phyloP scores from a whole-genome alignment of 2,329 filamentous ascomycete species.

The Metarhizium humberi region DNA sequence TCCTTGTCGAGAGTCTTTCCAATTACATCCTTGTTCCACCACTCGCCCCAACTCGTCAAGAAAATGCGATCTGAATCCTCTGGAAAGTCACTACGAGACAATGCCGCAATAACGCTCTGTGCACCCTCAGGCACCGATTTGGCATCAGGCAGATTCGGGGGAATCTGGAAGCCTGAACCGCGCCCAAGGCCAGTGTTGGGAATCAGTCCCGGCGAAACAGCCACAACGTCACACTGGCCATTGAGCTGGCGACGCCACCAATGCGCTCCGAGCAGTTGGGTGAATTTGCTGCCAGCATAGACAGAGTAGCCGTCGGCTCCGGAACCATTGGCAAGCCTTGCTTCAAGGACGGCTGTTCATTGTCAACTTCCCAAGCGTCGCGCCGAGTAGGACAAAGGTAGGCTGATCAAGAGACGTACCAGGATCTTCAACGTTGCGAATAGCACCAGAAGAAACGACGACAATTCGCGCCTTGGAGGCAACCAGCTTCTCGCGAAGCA shows the following conservation, averaged over 20 bases:
- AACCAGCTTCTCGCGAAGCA: slow-evolving; percentile 37
- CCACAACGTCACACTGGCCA: slow-evolving; percentile 34
- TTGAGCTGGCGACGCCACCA: slow-evolving; percentile 47
- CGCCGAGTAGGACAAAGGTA: not conserved
- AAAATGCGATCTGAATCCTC: slow-evolving; percentile 43
- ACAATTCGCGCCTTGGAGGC: slow-evolving; percentile 37
- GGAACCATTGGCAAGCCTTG: slow-evolving; percentile 29
- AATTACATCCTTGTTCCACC: slow-evolving; percentile 39
- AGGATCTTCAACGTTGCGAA: slow-evolving; percentile 29
- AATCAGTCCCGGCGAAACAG: slow-evolving; percentile 44
- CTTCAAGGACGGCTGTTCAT: slow-evolving; percentile 24
- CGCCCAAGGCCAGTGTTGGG: slow-evolving; percentile 35
- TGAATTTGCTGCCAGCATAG: slow-evolving; percentile 40
- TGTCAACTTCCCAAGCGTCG: slow-evolving; percentile 2
- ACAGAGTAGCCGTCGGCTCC: slow-evolving; percentile 18
- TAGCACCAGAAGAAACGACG: slow-evolving; percentile 40
- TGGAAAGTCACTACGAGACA: slow-evolving; percentile 36
- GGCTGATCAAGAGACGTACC: slow-evolving; percentile 15
- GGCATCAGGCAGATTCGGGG: slow-evolving; percentile 31
- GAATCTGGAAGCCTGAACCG: slow-evolving; percentile 18
- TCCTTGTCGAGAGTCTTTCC: slow-evolving; percentile 30
- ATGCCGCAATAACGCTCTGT: slow-evolving; percentile 32
- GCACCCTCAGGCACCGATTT: slow-evolving; percentile 39
- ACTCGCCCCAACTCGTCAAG: slow-evolving; percentile 47
- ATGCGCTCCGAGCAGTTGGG: slow-evolving; percentile 40